A percentile compares a stretch with the other conserved stretches of the same genome.
Evolutionary conservation across 805 yeast genomes (phyloP).

Genomic region (Ogataea degrootiae): DNA sequence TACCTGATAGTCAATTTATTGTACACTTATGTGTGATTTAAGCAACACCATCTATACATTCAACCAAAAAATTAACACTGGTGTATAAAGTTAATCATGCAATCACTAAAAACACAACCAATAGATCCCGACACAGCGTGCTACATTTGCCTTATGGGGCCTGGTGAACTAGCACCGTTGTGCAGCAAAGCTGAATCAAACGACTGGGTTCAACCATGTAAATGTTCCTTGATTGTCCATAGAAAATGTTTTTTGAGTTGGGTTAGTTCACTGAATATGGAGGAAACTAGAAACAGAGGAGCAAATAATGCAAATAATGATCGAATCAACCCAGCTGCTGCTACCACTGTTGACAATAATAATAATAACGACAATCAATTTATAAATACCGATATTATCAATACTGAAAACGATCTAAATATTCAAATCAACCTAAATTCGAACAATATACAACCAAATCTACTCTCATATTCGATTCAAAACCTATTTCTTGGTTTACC

Average conservation of each 20-base stretch:
- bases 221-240: constrained; percentile 42
- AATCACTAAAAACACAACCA: constrained; percentile 11
- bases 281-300: constrained; percentile 6
- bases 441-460: too few species aligned
- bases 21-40: too few species aligned
- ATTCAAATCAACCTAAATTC: too few species aligned
- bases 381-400: too few species aligned
- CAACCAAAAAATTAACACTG: too few species aligned
- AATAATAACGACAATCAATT: too few species aligned
- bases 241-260: constrained; percentile 39
- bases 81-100: constrained; percentile 7
- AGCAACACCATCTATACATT: too few species aligned
- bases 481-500: too few species aligned
- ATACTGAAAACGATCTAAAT: too few species aligned
- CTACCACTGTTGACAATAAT: constrained; percentile 20
- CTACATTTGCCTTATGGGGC: constrained; percentile 27
- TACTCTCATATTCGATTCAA: too few species aligned
- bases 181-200: constrained; percentile 26
- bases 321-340: not conserved
- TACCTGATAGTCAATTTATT: too few species aligned
- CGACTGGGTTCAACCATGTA: constrained; percentile 42
- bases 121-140: constrained; percentile 16
- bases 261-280: constrained; percentile 22
- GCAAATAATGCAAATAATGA: constrained; percentile 1
- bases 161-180: constrained; percentile 29